Percentiles rank a stretch among this genome's conserved stretches.
phyloP scores from a whole-genome alignment of 441 rosid genomes.

The Pelargonium fulgidum region DNA sequence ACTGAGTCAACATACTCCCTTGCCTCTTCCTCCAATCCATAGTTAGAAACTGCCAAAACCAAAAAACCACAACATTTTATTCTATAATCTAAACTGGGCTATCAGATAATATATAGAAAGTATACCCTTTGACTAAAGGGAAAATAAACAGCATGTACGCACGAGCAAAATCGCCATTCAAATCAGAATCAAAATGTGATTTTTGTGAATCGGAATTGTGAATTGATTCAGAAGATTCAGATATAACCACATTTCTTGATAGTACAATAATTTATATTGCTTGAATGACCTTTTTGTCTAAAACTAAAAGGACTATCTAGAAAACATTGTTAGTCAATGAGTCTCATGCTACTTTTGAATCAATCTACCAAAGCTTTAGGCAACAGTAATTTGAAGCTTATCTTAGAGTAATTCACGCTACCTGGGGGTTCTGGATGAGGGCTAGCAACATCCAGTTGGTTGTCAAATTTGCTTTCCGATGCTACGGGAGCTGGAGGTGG shows the following conservation, averaged over 20 bases:
- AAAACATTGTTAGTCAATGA: neutral
- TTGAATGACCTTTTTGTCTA: no score
- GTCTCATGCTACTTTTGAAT: neutral
- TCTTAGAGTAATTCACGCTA: constrained; percentile 18
- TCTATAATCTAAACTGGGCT: neutral
- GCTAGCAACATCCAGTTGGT: constrained; percentile 43
- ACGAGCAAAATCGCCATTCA: no score
- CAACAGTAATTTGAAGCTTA: neutral
- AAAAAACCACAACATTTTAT: constrained; percentile 4
- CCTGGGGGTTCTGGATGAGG: constrained; percentile 64
- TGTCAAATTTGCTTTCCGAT: constrained; percentile 43
- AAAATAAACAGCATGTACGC: no score
- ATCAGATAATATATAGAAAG: neutral
- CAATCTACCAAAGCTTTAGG: no score
- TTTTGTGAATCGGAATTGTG: no score
- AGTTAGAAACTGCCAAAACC: constrained; percentile 41
- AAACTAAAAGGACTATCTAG: no score
- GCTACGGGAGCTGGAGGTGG: constrained; percentile 40
- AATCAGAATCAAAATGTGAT: no score
- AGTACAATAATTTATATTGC: no score
- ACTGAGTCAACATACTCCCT: constrained; percentile 46
- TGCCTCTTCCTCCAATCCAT: constrained; percentile 55
- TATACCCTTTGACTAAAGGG: neutral
- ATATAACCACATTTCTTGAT: no score
- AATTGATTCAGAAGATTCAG: no score